Conservation (phyloP, 768 basidiomycete species). For the Amanita phalloides region DNA sequence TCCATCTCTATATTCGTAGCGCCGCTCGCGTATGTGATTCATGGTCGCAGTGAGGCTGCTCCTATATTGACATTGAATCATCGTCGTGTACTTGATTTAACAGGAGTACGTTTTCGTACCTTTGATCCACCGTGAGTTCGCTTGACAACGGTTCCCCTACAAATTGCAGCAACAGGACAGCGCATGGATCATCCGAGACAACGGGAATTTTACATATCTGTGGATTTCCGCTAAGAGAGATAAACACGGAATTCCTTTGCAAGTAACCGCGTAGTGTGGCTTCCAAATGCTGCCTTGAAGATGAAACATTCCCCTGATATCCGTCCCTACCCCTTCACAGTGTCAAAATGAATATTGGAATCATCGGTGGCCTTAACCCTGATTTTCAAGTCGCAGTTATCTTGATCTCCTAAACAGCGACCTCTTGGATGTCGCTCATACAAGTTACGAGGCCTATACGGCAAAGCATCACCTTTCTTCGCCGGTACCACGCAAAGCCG, state of each 20-base stretch:
- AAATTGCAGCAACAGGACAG: background rate
- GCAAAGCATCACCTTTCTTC: background rate
- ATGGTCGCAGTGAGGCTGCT: background rate
- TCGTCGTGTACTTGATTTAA: background rate
- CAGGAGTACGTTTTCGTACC: background rate
- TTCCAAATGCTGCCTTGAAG: background rate
- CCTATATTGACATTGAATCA: background rate
- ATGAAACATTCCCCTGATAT: background rate
- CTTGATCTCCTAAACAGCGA: too few relatives aligned
- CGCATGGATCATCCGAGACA: background rate
- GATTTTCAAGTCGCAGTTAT: background rate
- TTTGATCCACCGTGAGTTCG: background rate
- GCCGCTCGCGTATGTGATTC: background rate
- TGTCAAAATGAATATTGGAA: background rate
- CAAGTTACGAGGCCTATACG: background rate
- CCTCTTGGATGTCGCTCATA: background rate
- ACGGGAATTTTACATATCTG: background rate
- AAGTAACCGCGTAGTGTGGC: background rate
- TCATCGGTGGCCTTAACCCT: background rate
- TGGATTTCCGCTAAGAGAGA: background rate
- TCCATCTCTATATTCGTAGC: background rate
- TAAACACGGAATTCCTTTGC: background rate
- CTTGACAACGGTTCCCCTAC: background rate
- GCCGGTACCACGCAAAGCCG: background rate
- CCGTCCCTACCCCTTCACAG: background rate